Evolutionary conservation across 140 eudicot genomes (phyloP).

Genomic region (Anethum foeniculum): DNA sequence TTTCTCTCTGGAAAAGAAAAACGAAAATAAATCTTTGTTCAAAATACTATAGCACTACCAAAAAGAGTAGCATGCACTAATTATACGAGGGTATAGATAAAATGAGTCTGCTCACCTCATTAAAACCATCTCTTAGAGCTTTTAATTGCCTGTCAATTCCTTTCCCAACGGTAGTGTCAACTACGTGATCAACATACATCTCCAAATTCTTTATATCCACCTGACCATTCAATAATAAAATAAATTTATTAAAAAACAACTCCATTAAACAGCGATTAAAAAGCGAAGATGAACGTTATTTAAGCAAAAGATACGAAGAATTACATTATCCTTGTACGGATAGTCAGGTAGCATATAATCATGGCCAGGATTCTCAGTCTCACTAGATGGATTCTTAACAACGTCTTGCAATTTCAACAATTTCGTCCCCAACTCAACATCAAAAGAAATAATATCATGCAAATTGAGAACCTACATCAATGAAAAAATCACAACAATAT

Average conservation of each 20-base stretch:
- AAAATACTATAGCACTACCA: too few relatives aligned
- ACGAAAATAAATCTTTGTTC: too few relatives aligned
- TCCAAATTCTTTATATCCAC: constrained; percentile 75
- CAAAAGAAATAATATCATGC: constrained; percentile 69
- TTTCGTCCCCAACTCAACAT: constrained; percentile 67
- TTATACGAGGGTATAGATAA: background rate
- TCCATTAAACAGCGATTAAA: too few relatives aligned
- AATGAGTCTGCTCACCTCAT: constrained; percentile 32
- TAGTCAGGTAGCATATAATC: constrained; percentile 88
- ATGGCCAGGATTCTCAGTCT: too few relatives aligned
- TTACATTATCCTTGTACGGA: constrained; percentile 79
- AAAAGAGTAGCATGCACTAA: too few relatives aligned
- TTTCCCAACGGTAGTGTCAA: constrained; percentile 55
- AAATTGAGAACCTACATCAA: constrained; percentile 77
- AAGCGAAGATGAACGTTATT: too few relatives aligned
- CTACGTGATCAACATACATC: constrained; percentile 54
- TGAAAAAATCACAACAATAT: background rate
- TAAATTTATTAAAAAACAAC: background rate
- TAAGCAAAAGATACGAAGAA: constrained; percentile 7
- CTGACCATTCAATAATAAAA: constrained; percentile 23
- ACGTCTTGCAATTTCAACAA: constrained; percentile 84
- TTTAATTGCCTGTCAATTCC: constrained; percentile 55
- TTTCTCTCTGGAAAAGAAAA: too few relatives aligned
- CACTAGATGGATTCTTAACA: constrained; percentile 25
- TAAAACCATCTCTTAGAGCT: constrained; percentile 60